Conservation (phyloP, 805 yeast genomes). For the Kazachstania psychrophila region DNA sequence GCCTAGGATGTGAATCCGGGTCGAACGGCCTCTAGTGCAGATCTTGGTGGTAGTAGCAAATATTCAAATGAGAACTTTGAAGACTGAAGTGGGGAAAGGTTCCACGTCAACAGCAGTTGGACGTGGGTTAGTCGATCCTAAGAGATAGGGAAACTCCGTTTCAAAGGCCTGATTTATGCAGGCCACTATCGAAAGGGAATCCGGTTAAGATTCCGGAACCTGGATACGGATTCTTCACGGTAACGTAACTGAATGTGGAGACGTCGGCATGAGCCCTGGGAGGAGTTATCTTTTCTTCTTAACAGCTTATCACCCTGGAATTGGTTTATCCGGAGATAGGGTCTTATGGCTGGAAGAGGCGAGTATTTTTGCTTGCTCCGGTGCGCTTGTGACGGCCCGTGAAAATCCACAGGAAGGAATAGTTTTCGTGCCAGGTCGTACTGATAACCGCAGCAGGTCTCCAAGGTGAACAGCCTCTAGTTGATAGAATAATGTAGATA, state of each 20-base stretch:
- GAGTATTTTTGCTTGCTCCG: conserved; percentile 32
- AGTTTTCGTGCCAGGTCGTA: conserved; percentile 36
- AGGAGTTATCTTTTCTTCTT: conserved; percentile 37
- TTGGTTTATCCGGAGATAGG: conserved; percentile 36
- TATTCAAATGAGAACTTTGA: conserved; percentile 36
- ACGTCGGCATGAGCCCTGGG: conserved; percentile 33
- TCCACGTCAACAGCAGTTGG: conserved; percentile 37
- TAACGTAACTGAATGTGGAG: conserved; percentile 33
- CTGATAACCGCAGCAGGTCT: conserved; percentile 40
- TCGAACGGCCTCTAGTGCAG: conserved; percentile 36
- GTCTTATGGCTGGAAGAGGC: conserved; percentile 35
- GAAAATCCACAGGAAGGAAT: conserved; percentile 35
- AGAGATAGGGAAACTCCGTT: conserved; percentile 35
- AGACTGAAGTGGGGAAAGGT: conserved; percentile 38
- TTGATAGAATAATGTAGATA: conserved; percentile 37
- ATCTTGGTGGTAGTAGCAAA: conserved; percentile 37
- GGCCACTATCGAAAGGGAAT: conserved; percentile 36
- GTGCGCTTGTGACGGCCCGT: conserved; percentile 36
- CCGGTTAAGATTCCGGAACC: conserved; percentile 38
- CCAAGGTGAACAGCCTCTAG: conserved; percentile 40
- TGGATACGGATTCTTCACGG: conserved; percentile 36
- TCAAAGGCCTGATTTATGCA: conserved; percentile 29
- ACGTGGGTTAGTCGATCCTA: conserved; percentile 38
- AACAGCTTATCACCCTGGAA: conserved; percentile 36
- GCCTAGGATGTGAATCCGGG: conserved; percentile 35